Base-by-base conservation (phyloP, 2,329 filamentous ascomycete genomes). In the Leptoxyphium fumago region DNA sequence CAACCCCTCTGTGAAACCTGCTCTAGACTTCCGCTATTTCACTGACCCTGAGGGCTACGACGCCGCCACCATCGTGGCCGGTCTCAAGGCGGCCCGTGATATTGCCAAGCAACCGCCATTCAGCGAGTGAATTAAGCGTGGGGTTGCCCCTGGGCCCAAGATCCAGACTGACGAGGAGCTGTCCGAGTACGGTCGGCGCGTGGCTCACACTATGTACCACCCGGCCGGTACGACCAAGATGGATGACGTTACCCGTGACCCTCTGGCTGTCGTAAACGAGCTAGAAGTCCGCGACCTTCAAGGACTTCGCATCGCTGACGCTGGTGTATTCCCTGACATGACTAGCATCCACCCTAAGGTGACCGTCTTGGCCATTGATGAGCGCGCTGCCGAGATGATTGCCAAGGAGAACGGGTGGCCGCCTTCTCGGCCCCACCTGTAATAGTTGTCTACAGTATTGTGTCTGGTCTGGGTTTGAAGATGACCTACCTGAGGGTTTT, bases 191-290 rank as follows among this genome's bases (percentile, higher is more conserved):
- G 86, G 82, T 30, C 75, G 86, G 40, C 75, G 78, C 40, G 86
- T 75, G 5, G 85, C 85, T 4, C 86, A 94, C 64, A 94, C 86
- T 1, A 85, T 94, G 28, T 94, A 94, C 65, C 86, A 94, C 64
- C 86, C 86, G 0, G 82, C 83, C 11, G 86, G 86, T 42, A 94
- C 86, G 15, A 91, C 85, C 44, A 87, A 87, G 72, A 94, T 94
- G 86, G 85, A 86, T 29, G 78, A 88, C 56, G 65, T 82, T 5
- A 62, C 61, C 45, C 74, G 68, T 43, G 84, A 93, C 59, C 66
- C 74, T 41, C 66, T 80, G 61, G 85, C 84, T 4, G 87, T 94
- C 17, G 86, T 93, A n/a, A 82, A 91, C 58, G 70, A 80, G 58
- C 65, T 94, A 49, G 81, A 75, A 66, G 69, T 94, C 29, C 72